Percentiles rank a stretch among this genome's conserved stretches.
These are phyloP conservation scores for Phytopythium sindhum DNA, from an alignment of 352 stramenopile genomes.

Conservation along the genomic window DNA sequence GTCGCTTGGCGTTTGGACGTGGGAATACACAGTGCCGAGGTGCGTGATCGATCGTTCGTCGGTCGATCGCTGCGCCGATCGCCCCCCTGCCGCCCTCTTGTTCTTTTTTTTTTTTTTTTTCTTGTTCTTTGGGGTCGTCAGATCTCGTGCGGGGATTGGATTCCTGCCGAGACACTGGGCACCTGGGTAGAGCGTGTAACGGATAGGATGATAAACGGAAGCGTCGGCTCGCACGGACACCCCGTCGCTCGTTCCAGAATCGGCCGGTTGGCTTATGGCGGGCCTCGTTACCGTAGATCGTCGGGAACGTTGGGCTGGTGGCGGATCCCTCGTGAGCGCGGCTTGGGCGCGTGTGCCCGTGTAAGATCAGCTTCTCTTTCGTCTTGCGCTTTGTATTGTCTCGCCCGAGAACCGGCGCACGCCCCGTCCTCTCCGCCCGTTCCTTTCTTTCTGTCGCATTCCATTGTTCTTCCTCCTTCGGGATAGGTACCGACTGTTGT, in stretches of 20 bases:
- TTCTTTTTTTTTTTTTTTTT: neutral
- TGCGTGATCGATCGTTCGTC: neutral
- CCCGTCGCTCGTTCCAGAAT: no score
- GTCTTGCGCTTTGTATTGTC: conserved; percentile 1
- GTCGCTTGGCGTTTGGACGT: neutral
- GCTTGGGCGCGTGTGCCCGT: neutral
- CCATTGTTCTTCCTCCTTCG: neutral
- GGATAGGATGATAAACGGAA: neutral
- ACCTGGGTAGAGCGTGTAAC: neutral
- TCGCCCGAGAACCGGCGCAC: neutral
- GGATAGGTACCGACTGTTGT: no score
- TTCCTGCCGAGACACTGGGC: no score
- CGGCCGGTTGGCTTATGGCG: no score
- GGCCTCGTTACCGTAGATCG: no score
- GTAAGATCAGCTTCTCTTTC: neutral
- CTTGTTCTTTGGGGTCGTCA: neutral
- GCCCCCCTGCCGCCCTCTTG: neutral
- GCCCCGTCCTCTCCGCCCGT: neutral
- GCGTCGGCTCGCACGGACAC: neutral
- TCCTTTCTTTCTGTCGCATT: conserved; percentile 1
- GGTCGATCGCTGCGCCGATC: neutral
- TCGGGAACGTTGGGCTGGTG: neutral
- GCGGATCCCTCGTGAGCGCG: neutral
- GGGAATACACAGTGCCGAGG: neutral
- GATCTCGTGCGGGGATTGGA: no score